Percentiles rank a stretch among this genome's conserved stretches.
Conservation (phyloP, 129 eudicot species). For the Cynara cardunculus region DNA sequence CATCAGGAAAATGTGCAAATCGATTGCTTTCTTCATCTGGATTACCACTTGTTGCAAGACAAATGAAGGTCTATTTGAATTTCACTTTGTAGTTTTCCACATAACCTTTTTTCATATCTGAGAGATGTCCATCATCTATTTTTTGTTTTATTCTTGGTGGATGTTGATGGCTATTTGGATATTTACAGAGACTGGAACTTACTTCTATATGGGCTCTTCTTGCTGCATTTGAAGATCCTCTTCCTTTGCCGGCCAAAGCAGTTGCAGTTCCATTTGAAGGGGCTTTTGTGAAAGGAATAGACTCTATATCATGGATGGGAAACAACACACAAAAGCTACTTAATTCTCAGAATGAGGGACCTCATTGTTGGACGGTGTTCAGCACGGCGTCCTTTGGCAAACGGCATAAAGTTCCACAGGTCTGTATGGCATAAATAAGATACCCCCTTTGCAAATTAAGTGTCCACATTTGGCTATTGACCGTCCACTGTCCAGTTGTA, state of each 20-base stretch:
- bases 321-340: slow-evolving; percentile 71
- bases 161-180: background rate
- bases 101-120: background rate
- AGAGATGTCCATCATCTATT: background rate
- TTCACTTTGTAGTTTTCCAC: background rate
- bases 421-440: slow-evolving; percentile 10
- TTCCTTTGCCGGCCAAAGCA: slow-evolving; percentile 56
- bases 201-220: slow-evolving; percentile 97
- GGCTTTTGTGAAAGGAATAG: slow-evolving; percentile 87
- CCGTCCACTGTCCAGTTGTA: no score
- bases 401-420: slow-evolving; percentile 96
- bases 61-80: slow-evolving; percentile 71
- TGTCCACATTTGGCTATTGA: no score
- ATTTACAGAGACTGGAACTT: slow-evolving; percentile 68
- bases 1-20: slow-evolving; percentile 93
- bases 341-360: slow-evolving; percentile 41
- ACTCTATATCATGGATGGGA: slow-evolving; percentile 90
- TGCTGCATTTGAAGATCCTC: slow-evolving; percentile 94
- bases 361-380: slow-evolving; percentile 88
- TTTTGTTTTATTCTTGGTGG: background rate
- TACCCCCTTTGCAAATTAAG: no score
- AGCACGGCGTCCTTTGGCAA: slow-evolving; percentile 86
- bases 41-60: slow-evolving; percentile 88
- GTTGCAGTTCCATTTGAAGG: slow-evolving; percentile 68
- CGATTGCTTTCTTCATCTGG: slow-evolving; percentile 92